These are phyloP conservation scores for Neofusicoccum kwambonambiense DNA, from an alignment of 2,329 filamentous ascomycete species.

Conservation along the genomic window DNA sequence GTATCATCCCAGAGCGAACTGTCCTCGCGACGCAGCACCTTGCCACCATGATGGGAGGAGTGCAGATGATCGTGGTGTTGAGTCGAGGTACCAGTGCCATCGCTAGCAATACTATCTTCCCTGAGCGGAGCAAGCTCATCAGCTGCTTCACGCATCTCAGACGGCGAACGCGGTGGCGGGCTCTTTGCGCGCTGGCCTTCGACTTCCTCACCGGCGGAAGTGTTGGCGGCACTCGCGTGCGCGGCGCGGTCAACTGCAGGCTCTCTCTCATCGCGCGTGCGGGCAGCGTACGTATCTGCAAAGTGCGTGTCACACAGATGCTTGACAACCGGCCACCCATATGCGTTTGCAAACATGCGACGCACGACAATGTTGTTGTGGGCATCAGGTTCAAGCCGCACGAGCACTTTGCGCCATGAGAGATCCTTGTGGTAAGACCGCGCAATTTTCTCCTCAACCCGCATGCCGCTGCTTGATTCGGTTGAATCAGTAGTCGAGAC, in stretches of 20 bases:
- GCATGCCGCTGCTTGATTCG: conserved; percentile 60
- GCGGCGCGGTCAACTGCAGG: conserved; percentile 68
- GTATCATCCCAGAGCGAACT: conserved; percentile 50
- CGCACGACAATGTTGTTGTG: conserved; percentile 98
- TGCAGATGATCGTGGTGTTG: neutral
- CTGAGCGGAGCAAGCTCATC: conserved; percentile 38
- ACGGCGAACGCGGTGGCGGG: conserved; percentile 43
- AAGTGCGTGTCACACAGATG: conserved; percentile 96
- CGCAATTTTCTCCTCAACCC: conserved; percentile 96
- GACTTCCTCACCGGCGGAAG: conserved; percentile 65
- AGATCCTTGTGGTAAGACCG: conserved; percentile 89
- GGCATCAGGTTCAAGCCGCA: conserved; percentile 91
- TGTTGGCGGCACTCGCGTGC: conserved; percentile 55
- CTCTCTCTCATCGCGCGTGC: conserved; percentile 67
- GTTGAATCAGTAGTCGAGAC: conserved; percentile 16
- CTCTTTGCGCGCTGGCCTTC: conserved; percentile 43
- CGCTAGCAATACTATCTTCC: conserved; percentile 20
- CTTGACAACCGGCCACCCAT: conserved; percentile 95
- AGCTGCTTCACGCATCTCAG: conserved; percentile 50
- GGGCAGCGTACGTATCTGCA: conserved; percentile 67
- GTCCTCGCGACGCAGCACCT: conserved; percentile 30
- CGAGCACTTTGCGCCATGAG: conserved; percentile 94
- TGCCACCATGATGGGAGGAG: neutral
- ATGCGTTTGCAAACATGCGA: conserved; percentile 94
- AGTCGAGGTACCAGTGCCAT: conserved; percentile 18